A percentile compares a stretch with the other conserved stretches of the same genome.
Conservation (phyloP, 768 basidiomycete species). For the Rickenella mellea region DNA sequence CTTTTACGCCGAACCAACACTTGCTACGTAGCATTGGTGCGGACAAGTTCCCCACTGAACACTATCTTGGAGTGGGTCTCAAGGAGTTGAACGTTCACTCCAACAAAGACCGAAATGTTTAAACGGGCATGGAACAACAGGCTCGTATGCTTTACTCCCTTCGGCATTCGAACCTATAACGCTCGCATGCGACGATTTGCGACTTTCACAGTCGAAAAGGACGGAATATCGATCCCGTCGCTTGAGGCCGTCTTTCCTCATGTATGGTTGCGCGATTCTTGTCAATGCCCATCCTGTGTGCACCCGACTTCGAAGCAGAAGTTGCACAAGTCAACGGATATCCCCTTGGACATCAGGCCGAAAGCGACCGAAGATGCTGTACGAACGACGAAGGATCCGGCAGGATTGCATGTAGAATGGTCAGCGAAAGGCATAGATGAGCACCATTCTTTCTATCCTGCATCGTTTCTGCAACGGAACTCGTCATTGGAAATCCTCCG, state of each 20-base stretch:
- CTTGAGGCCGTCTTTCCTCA: conserved; percentile 46
- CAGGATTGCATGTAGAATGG: conserved; percentile 48
- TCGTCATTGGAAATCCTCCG: conserved; percentile 25
- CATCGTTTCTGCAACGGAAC: conserved; percentile 40
- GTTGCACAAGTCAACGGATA: conserved; percentile 59
- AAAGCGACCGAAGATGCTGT: conserved; percentile 30
- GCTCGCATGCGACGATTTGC: too few relatives aligned
- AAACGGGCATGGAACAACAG: too few relatives aligned
- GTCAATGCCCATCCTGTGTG: conserved; percentile 61
- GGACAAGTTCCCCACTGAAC: too few relatives aligned
- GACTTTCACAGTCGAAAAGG: background rate
- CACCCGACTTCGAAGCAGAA: conserved; percentile 77
- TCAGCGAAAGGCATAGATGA: conserved; percentile 26
- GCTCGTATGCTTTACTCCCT: too few relatives aligned
- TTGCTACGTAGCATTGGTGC: too few relatives aligned
- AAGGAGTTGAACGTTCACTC: too few relatives aligned
- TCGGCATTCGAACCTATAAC: too few relatives aligned
- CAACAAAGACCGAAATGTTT: too few relatives aligned
- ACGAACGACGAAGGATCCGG: conserved; percentile 15
- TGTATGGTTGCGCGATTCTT: conserved; percentile 80
- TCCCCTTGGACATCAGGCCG: conserved; percentile 42
- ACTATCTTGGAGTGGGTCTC: too few relatives aligned
- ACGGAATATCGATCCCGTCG: conserved; percentile 7
- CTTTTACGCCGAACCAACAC: too few relatives aligned
- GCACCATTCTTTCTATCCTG: conserved; percentile 46